Percentiles rank a stretch among this genome's conserved stretches.
phyloP scores from a whole-genome alignment of 106 monocot genomes.

The Ottelia alismoides region DNA sequence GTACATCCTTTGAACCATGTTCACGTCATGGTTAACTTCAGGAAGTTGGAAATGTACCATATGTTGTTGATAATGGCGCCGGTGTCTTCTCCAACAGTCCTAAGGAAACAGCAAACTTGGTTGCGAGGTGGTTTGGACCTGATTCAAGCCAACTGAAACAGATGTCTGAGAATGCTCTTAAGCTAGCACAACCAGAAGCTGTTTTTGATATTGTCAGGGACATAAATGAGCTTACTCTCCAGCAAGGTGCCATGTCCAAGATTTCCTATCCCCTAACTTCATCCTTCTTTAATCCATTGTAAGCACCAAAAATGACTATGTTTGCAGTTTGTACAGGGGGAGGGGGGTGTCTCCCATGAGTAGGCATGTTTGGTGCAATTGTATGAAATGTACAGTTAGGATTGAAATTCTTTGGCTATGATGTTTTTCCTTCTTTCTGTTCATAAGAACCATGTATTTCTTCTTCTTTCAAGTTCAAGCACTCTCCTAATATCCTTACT shows the following conservation, averaged over 20 bases:
- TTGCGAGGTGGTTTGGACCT: constrained; percentile 39
- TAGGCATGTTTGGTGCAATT: neutral
- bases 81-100: constrained; percentile 45
- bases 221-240: constrained; percentile 22
- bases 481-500: too few species aligned
- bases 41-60: constrained; percentile 50
- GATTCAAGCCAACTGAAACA: constrained; percentile 18
- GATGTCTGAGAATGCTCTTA: constrained; percentile 31
- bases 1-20: neutral
- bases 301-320: neutral
- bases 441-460: neutral
- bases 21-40: constrained; percentile 2
- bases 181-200: constrained; percentile 43
- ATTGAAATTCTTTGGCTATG: constrained; percentile 4
- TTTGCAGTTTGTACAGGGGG: neutral
- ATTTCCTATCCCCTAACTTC: constrained; percentile 16
- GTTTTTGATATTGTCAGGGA: constrained; percentile 56
- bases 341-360: neutral
- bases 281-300: neutral
- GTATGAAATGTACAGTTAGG: constrained; percentile 11
- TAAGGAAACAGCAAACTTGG: constrained; percentile 26
- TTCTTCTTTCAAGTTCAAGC: too few species aligned
- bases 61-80: constrained; percentile 50
- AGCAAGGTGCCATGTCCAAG: constrained; percentile 10
- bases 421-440: neutral